Base-by-base conservation (phyloP, 139 green algal species). In the Parachlorella kessleri region DNA sequence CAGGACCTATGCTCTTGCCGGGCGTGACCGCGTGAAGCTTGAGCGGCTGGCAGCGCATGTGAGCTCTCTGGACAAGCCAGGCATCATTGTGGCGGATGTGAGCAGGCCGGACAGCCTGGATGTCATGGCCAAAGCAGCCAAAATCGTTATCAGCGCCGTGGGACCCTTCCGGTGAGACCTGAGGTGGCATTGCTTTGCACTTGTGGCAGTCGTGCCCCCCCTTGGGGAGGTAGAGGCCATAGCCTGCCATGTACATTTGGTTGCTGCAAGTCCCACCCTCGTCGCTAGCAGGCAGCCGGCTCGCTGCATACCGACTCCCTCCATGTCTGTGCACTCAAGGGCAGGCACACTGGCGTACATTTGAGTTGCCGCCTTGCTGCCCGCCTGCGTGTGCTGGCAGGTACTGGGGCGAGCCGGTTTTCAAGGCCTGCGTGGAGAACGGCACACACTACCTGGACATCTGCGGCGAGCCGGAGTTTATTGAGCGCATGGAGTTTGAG, bases 391-490 rank as follows among this genome's bases (percentile, higher is more conserved):
- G n/a, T n/a, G n/a, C 21, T 14, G 14, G 21, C 48, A 59, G 48
- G 8, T 77, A 82, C 63, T 91, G 79, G 37, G 91, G 91, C 0
- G 81, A 92, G 78, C 75, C 76, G 1, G 91, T 94, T 39, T 78
- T 93, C 14, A 48, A 66, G 36, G 89, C 91, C 2, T 89, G 81
- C 54, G 78, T 88, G 26, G 79, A 83, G 42, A 80, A 73, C 7
- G 86, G 84, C 14, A 90, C 89, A 6, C 30, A 93, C 76, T 93
- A 93, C 69, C 72, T 94, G 28, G 91, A 95, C 72, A 76, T 95
- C 1, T 91, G 80, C 24, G 91, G 91, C 0, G 91, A 95, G 81
- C 91, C 91, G 88, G 91, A 94, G 75, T 94, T 93, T 78, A 94
- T 94, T 24, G 91, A 94, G 83, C 53, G 77, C 2, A 88, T 94